Base-by-base conservation (phyloP, 108 stramenopile species). In the Cyclotella choctawhatcheeana region DNA sequence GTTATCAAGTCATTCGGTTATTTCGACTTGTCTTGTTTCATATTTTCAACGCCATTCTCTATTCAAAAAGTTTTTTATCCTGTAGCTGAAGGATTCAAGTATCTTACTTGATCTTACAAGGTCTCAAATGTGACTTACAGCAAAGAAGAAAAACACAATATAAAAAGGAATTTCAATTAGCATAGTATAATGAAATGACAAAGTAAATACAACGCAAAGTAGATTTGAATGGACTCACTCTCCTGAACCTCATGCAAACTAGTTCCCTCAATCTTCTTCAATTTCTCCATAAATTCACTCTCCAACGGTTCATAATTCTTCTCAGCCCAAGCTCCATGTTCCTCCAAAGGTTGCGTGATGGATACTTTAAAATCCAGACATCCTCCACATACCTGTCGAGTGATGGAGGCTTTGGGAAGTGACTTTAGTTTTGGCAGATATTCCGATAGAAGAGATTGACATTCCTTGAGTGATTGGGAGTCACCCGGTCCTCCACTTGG, bases 381-480 rank as follows among this genome's bases (percentile, higher is more conserved):
- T 43, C 87, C 88, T n/a, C 93, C 93, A 67, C 93, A 92, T 12
- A 94, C 90, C 31, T 91, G 76, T 43, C 93, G 84, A 7, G 91
- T 75, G 7, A 92, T 69, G 47, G 82, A 77, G 61, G 77, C 79
- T 10, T 86, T 84, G 25, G 85, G 80, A n/a, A 90, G 53, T 1
- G 53, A 58, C 65, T 91, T 89, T 69, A 94, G 51, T 52, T 76
- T 74, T 2, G 82, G 76, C 0, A 90, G 66, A 58, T 82, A 69
- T 29, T 80, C 77, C 25, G 82, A 64, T 29, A 94, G 71, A 3
- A 82, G 79, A 61, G 85, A 82, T 74, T 88, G 87, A 17, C 84
- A 83, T 75, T 82, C 90, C 12, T 73, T 84, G 40, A 94, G 80
- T 18, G 84, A 83, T 51, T 71, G 37, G 21, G 59, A 60, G 40